Conservation (phyloP, 2,329 filamentous ascomycete genomes). For the Curvularia hawaiiensis region DNA sequence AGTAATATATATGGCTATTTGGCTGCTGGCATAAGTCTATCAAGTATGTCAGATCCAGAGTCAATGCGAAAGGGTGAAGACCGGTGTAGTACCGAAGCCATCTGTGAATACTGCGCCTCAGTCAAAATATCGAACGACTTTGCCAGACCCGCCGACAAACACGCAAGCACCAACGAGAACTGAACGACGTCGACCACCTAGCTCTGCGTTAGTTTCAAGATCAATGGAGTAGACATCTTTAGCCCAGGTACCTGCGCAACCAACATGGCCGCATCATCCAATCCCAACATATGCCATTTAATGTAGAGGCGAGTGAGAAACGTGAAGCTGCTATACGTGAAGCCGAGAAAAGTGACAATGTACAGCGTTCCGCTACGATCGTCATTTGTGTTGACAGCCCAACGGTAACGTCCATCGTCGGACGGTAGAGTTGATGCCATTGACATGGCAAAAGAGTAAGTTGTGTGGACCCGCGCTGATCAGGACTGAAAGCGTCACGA, state of each 20-base stretch:
- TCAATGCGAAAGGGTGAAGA: not conserved
- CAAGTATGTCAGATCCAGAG: not conserved
- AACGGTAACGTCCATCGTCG: constrained; percentile 18
- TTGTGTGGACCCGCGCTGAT: not conserved
- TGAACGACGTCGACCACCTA: constrained; percentile 16
- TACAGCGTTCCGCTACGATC: constrained; percentile 35
- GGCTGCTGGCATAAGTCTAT: constrained; percentile 11
- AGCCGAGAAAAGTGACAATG: constrained; percentile 29
- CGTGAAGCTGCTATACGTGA: constrained; percentile 32
- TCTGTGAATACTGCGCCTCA: constrained; percentile 20
- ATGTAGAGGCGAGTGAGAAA: constrained; percentile 32
- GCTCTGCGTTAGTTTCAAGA: not conserved
- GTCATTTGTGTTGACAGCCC: constrained; percentile 28
- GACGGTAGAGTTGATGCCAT: not conserved
- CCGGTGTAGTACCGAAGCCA: constrained; percentile 23
- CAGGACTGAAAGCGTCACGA: not conserved
- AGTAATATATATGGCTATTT: constrained; percentile 31
- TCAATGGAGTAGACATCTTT: not conserved
- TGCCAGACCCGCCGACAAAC: constrained; percentile 31
- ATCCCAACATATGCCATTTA: constrained; percentile 34
- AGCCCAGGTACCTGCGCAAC: constrained; percentile 29
- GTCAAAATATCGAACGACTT: constrained; percentile 25
- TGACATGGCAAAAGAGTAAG: not conserved
- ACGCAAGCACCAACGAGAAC: constrained; percentile 25
- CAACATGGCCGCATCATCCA: constrained; percentile 31